Base-by-base conservation (phyloP, 768 basidiomycete species). In the Saitozyma podzolica region DNA sequence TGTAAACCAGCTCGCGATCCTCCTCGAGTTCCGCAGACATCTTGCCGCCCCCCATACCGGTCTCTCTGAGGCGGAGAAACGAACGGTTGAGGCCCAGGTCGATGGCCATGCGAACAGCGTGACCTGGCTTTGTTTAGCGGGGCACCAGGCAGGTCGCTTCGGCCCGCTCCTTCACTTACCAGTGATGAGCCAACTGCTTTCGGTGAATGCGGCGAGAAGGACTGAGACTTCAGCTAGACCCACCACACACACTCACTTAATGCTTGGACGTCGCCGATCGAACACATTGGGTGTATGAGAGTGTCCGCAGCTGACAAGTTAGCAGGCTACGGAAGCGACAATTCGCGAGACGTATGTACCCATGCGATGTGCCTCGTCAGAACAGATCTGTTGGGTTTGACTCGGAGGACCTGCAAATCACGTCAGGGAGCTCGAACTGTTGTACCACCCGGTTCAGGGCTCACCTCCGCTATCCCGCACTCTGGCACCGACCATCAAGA, bases 101-200 rank as follows among this genome's bases (percentile, higher is more conserved):
- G 83, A 96, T 87, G 45, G 91, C 93, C 91, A 97, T 93, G 54
- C 93, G 85, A 9, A 96, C 92, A n/a, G 94, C 94, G 80, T 96
- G 94, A n/a, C 29, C 29, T n/a, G n/a, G n/a, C n/a, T n/a, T n/a
- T n/a, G n/a, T n/a, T n/a, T n/a, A n/a, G n/a, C n/a, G n/a, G n/a
- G n/a, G n/a, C n/a, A n/a, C n/a, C n/a, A n/a, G n/a, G n/a, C n/a
- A n/a, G n/a, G n/a, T n/a, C n/a, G n/a, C n/a, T n/a, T n/a, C n/a
- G n/a, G n/a, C n/a, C n/a, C n/a, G n/a, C n/a, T n/a, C n/a, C n/a
- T n/a, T n/a, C n/a, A n/a, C n/a, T 29, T 29, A 29, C 80, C 92
- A 9, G 91, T 90, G 67, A 89, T 91, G 42, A 96, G 78, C 92
- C 92, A 94, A n/a, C 91, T 91, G 70, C 91, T 91, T 68, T 94